These are phyloP conservation scores for Russula emetica DNA, from an alignment of 768 basidiomycete genomes.

Conservation along the genomic window DNA sequence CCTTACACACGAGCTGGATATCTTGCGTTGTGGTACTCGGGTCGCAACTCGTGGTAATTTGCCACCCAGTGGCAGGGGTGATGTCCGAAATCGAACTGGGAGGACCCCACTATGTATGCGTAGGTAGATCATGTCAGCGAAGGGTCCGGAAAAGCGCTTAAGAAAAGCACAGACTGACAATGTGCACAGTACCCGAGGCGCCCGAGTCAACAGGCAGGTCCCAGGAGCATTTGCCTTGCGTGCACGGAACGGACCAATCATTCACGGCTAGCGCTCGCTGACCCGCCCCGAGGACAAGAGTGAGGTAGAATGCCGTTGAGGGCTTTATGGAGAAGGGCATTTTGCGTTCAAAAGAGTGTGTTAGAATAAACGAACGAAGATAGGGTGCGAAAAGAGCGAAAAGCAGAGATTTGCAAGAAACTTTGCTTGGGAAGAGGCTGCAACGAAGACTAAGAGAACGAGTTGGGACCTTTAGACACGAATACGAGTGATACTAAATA, in stretches of 20 bases:
- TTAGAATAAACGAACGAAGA: neutral
- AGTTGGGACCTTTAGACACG: neutral
- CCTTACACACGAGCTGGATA: conserved; percentile 12
- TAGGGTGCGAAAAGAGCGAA: no score
- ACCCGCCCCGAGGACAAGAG: neutral
- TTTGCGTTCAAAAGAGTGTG: neutral
- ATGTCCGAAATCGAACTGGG: conserved; percentile 20
- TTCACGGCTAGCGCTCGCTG: conserved; percentile 8
- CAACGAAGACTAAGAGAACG: neutral
- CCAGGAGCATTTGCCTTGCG: conserved; percentile 13
- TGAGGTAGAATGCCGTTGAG: neutral
- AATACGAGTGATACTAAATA: neutral
- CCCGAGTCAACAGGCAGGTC: conserved; percentile 5
- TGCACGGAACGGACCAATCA: conserved; percentile 18
- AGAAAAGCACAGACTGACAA: conserved; percentile 15
- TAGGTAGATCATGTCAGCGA: neutral
- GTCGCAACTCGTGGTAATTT: conserved; percentile 12
- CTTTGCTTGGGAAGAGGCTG: no score
- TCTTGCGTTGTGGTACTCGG: neutral
- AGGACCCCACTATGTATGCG: conserved; percentile 14
- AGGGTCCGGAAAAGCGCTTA: neutral
- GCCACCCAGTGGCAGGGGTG: conserved; percentile 11
- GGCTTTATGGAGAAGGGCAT: neutral
- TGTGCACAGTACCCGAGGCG: conserved; percentile 5
- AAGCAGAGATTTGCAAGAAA: no score